Evolutionary conservation across 1,139 yeast species (phyloP), one percentile per base, ranked within the genome.

Genomic region (Pichia kudriavzevii): DNA sequence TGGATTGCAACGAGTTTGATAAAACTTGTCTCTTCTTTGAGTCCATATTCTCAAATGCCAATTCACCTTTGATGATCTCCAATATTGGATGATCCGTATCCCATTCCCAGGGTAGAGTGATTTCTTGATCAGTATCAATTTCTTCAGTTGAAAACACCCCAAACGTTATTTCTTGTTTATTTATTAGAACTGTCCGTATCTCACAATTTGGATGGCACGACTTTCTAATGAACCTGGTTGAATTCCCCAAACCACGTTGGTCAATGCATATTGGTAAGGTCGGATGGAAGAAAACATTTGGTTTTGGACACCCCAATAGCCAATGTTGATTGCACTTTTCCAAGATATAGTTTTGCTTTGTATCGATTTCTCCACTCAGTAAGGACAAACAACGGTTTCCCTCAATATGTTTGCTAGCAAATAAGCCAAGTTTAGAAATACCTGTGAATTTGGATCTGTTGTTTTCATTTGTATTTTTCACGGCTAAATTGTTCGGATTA

Each of bases 41-140:
- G 6, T 61, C 49, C 29, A 79, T 53, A 30, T 61, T 67, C 34
- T 73, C 79, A 52, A 72, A 71, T 43, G 58, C 51, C 0, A 59
- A 55, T 10, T 30, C 27, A 4, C 63, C 61, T 21, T 61, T 58
- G 28, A 69, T 65, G 40, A 82, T 58, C 45, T 67, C 67, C 38
- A 63, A 61, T 25, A 84, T 81, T 2, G 96, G 95, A 53, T 87
- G 95, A 10, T 60, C 48, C 5, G 59, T 53, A 53, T 87, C 95
- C 95, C 95, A 88, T 44, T 80, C 84, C 97, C 97, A 88, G 2
- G 74, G 74, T 17, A 84, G 60, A 1, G 93, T 69, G 24, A 88
- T 60, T 55, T 88, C 96, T 26, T 73, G 69, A 26, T 77, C 85
- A 11, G 63, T 49, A 35, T 64, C 63, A 16, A 88, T 72, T 4